A percentile compares a stretch with the other conserved stretches of the same genome.
phyloP scores from a whole-genome alignment of 176 grass and related monocot species.

The Phoenix dactylifera region DNA sequence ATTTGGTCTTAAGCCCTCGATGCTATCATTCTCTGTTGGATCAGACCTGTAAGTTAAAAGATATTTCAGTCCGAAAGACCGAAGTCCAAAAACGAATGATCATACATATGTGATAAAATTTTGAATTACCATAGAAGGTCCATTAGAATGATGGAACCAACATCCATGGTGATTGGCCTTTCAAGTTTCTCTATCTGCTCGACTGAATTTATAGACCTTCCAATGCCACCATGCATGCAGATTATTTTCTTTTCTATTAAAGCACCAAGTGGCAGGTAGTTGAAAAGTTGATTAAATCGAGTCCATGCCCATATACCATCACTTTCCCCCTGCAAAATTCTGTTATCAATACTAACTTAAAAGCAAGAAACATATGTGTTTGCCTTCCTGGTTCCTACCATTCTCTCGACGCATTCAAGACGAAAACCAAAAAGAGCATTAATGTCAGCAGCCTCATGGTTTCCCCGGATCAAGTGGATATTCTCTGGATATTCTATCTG shows the following conservation, averaged over 20 bases:
- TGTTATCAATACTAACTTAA: not conserved
- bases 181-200: slow-evolving; percentile 99
- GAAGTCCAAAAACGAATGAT: slow-evolving; percentile 9
- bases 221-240: slow-evolving; percentile 99
- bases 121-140: slow-evolving; percentile 76
- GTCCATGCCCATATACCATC: slow-evolving; percentile 98
- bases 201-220: slow-evolving; percentile 80
- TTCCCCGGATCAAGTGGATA: slow-evolving; percentile 88
- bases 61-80: slow-evolving; percentile 4
- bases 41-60: slow-evolving; percentile 65
- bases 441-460: slow-evolving; percentile 99
- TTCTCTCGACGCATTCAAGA: slow-evolving; percentile 97
- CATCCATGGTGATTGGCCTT: slow-evolving; percentile 99
- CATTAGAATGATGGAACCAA: slow-evolving; percentile 93
- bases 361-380: slow-evolving; percentile 9
- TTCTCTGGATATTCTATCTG: slow-evolving; percentile 98
- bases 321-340: slow-evolving; percentile 75
- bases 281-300: slow-evolving; percentile 95
- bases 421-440: slow-evolving; percentile 98
- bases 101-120: not conserved
- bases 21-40: slow-evolving; percentile 95
- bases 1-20: slow-evolving; percentile 98
- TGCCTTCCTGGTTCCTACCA: slow-evolving; percentile 40
- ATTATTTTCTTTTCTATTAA: slow-evolving; percentile 99
- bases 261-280: slow-evolving; percentile 92